Evolutionary conservation across 2,329 filamentous ascomycete species (phyloP).

Genomic region (Elsinoe perseae): DNA sequence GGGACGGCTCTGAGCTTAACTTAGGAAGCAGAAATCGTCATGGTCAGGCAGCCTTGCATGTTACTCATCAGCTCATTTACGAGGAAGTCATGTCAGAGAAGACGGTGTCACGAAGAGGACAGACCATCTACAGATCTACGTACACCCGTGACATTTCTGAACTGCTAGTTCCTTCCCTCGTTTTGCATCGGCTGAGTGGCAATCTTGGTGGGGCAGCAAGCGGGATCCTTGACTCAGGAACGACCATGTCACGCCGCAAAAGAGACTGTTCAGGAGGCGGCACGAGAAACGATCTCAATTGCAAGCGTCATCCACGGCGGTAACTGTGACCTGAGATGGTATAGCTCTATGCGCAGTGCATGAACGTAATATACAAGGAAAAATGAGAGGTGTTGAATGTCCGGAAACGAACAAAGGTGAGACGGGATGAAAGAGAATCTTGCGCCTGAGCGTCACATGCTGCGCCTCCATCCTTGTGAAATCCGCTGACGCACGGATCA

Average conservation of each 20-base stretch:
- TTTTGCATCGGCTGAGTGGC: neutral
- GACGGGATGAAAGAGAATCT: neutral
- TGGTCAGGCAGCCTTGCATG: neutral
- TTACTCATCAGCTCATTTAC: neutral
- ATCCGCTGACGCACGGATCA: slow-evolving; percentile 4
- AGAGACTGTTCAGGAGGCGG: neutral
- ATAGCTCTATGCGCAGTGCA: neutral
- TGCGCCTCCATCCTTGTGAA: neutral
- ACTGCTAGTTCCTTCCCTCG: neutral
- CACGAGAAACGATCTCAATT: neutral
- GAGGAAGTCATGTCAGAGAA: too few relatives aligned
- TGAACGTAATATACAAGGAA: neutral
- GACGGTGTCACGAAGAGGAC: too few relatives aligned
- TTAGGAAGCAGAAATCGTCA: neutral
- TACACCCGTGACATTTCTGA: too few relatives aligned
- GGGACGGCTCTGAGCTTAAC: neutral
- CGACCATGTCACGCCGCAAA: neutral
- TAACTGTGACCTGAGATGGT: neutral
- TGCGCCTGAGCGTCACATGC: slow-evolving; percentile 3
- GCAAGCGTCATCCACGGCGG: neutral
- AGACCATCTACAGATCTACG: too few relatives aligned
- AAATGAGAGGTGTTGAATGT: neutral
- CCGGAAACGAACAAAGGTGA: neutral
- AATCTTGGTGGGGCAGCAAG: neutral
- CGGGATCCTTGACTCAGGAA: neutral